These are phyloP conservation scores for Fusarium sterilihyphosum DNA, from an alignment of 2,329 filamentous ascomycete genomes.

Conservation along the genomic window DNA sequence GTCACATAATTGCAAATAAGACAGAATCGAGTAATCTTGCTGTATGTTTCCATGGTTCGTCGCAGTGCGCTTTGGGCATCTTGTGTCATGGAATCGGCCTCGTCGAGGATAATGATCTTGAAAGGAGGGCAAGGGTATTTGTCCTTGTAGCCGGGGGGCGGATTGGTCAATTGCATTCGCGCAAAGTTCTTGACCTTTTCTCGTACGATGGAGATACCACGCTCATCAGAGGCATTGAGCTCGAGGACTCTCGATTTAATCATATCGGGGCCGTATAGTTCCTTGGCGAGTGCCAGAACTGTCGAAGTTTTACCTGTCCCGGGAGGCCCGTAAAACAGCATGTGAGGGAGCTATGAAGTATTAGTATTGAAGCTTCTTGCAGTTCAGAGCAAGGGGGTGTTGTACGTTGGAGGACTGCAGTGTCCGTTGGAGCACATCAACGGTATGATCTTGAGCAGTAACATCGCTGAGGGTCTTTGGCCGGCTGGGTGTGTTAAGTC, in stretches of 20 bases:
- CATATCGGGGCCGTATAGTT: slow-evolving; percentile 95
- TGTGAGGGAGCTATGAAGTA: slow-evolving; percentile 78
- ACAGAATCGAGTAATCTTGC: slow-evolving; percentile 95
- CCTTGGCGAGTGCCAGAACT: slow-evolving; percentile 94
- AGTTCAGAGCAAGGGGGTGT: background rate
- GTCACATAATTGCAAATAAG: slow-evolving; percentile 99
- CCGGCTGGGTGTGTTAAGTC: slow-evolving; percentile 66
- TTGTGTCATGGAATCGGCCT: slow-evolving; percentile 99
- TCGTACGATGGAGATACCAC: slow-evolving; percentile 94
- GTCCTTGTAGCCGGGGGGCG: slow-evolving; percentile 72
- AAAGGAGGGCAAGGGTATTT: slow-evolving; percentile 95
- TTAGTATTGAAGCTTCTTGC: slow-evolving; percentile 2
- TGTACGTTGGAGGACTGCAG: slow-evolving; percentile 90
- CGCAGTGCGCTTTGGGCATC: slow-evolving; percentile 94
- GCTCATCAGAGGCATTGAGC: slow-evolving; percentile 98
- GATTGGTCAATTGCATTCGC: slow-evolving; percentile 89
- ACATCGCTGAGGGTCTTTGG: slow-evolving; percentile 95
- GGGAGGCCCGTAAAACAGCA: slow-evolving; percentile 98
- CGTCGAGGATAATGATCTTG: slow-evolving; percentile 98
- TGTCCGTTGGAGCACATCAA: slow-evolving; percentile 89
- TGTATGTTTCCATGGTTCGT: slow-evolving; percentile 98
- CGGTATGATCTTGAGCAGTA: slow-evolving; percentile 96
- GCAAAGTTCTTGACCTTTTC: slow-evolving; percentile 99
- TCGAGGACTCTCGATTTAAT: slow-evolving; percentile 96
- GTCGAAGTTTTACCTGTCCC: slow-evolving; percentile 98